Base-by-base conservation (phyloP, 2,329 filamentous ascomycete species). In the Fusarium circinatum region DNA sequence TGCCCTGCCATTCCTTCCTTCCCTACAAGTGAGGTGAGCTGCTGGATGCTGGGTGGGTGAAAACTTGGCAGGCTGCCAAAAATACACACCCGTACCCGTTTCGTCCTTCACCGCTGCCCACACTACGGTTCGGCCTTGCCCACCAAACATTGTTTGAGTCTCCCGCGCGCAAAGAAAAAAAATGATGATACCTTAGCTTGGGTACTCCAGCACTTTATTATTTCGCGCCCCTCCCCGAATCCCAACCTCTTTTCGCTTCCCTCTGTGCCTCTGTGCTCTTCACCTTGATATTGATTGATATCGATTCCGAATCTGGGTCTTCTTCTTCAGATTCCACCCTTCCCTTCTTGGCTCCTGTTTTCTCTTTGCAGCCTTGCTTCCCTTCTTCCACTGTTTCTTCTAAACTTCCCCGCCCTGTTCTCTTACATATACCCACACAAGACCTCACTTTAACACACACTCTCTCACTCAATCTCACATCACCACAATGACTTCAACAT, bases 401-500 rank as follows among this genome's bases (percentile, higher is more conserved):
- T 58, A 49, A 70, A 52, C 44, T 62, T 62, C 59, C 66, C 54
- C 70, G 45, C 70, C 52, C 52, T 51, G 60, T 61, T 45, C 61
- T 68, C 51, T 58, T 55, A 62, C 60, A 68, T 63, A 67, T 65
- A 71, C 62, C 61, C 63, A 63, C 65, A 67, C 70, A 63, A 61
- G 62, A 52, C 57, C 56, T 47, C 42, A 56, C 64, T 45, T 45
- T 63, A 61, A 56, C 70, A 72, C 34, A 47, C 57, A 24, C 59
- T 20, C 61, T 42, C 45, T 65, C 65, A 62, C 65, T 64, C 69
- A 64, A 79, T 79, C 79, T 82, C 49, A 44, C 45, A 61, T 48
- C 39, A 36, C 65, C 44, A 70, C 78, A 82, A 89, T 89, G 87
- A 86, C 85, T 80, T 86, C 86, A 78, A 82, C 85, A 79, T 86